Conservation (phyloP, 148 eudicot species). For the Heliosperma pusillum region DNA sequence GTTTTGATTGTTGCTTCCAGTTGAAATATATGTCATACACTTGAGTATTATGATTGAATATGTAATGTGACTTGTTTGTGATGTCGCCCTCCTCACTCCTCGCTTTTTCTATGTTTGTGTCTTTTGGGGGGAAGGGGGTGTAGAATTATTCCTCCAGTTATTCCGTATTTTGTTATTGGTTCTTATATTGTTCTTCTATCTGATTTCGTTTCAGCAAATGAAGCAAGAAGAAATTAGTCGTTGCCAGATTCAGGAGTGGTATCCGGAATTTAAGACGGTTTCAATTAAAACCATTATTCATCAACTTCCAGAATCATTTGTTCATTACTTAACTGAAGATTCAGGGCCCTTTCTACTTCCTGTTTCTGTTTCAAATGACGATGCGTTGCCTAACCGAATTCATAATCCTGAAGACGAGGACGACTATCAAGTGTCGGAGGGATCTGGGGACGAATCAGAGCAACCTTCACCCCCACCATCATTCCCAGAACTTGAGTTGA, state of each 20-base stretch:
- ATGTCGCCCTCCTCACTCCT: background rate
- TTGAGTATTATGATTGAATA: no score
- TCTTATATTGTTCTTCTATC: background rate
- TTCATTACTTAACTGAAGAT: constrained; percentile 71
- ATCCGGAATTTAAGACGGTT: constrained; percentile 62
- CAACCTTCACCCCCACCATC: constrained; percentile 55
- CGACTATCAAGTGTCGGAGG: constrained; percentile 60
- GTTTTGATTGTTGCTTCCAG: no score
- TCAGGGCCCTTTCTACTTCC: constrained; percentile 85
- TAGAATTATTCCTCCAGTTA: background rate
- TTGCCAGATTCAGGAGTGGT: constrained; percentile 93
- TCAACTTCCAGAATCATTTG: constrained; percentile 78
- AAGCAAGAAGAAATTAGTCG: constrained; percentile 64
- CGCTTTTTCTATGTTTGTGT: background rate
- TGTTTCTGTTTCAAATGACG: constrained; percentile 36
- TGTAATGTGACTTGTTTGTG: no score
- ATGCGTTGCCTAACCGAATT: constrained; percentile 78
- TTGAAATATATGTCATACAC: no score
- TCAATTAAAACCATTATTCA: constrained; percentile 61
- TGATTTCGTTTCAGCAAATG: constrained; percentile 36
- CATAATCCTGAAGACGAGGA: constrained; percentile 87
- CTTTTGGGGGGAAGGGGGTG: background rate
- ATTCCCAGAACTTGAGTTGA: constrained; percentile 75
- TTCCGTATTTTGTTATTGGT: background rate
- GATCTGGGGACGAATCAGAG: constrained; percentile 74